Base-by-base conservation (phyloP, 345 rosid genomes). In the Lenwebbia sp. region DNA sequence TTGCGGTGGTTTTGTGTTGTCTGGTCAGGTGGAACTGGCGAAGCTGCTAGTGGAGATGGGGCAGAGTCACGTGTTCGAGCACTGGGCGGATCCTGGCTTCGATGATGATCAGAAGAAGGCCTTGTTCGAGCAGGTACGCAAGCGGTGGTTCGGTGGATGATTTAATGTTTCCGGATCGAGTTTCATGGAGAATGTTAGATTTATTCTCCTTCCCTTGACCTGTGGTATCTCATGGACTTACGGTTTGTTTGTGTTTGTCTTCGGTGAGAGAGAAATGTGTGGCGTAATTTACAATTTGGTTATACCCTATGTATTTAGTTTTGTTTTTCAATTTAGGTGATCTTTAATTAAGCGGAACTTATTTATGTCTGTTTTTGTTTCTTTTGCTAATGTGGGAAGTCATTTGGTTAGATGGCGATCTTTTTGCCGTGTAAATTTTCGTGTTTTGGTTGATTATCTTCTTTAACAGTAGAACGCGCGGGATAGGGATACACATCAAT, bases 61-160 rank as follows among this genome's bases (percentile, higher is more conserved):
- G 49, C 99, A 97, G 95, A 87, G 65, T 86, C 96, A 94, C 88
- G 86, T 96, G 88, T 96, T 97, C 86, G 85, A 87, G 87, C 91
- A 94, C 76, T 97, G 99, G 99, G 85, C 96, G 22, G 94, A 88
- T 74, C 95, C 93, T 13, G 98, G 99, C 26, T 92, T 91, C 51
- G 94, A 91, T 62, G 99, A 95, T 62, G 87, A 89, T 28, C 91
- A 92, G 76, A 97, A 97, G 92, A 90, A 88, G 70, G 90, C 88
- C 1, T 90, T 97, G 47, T 94, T 96, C 23, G 91, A 91, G 84
- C 99, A 94, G 99, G 99, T 97, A 82, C 44, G 57, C 28, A 65
- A 40, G 25, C 78, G 78, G 78, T 30, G 3, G 15, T 57, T 60
- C 58, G 13, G 47, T 5, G 52, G 21, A n/a, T n/a, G 37, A 3